Evolutionary conservation across 2,329 filamentous ascomycete genomes (phyloP), one percentile per base, ranked within the genome.

Genomic region (Cercospora beticola): DNA sequence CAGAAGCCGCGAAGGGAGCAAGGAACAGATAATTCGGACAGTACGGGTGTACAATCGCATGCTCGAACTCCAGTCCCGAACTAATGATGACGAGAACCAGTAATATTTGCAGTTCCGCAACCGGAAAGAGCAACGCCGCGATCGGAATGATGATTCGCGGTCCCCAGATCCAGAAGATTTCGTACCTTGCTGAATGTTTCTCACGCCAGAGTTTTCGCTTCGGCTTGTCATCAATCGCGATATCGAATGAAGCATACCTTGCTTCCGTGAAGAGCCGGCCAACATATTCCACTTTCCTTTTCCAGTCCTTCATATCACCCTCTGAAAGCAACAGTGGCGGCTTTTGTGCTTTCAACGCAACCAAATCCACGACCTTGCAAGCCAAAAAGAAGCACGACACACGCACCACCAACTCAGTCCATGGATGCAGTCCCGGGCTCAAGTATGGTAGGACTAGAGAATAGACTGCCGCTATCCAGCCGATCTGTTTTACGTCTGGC

Each of bases 201-300:
- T 64, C 30, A 1, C 26, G 23, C 18, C 52, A 56, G 5, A 31
- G 6, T 18, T 18, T 30, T 57, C 18, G n/a, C 52, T 14, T 28
- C 62, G 62, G 21, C 23, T 64, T 16, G 33, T 60, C 64, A 33
- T 60, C 33, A 23, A 60, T 58, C 8, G 49, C 33, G n/a, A 65
- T 62, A 31, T 65, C 67, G 58, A 68, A 68, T 3, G 67, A 56
- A 28, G 46, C 31, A 54, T 68, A 68, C 14, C 67, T 46, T 4
- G 63, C 57, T 30, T 66, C 57, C 4, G 31, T 58, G n/a, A 63
- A 18, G 10, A 66, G 28, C 12, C 52, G 36, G 33, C 26, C 18
- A n/a, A 60, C 57, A 21, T 68, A 68, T 31, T 43, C 62, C 28
- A 52, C 14, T 30, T 60, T 62, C 14, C 14, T 36, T n/a, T 31